Base-by-base conservation (phyloP, 2,329 filamentous ascomycete species). In the Nigrospora osmanthi region DNA sequence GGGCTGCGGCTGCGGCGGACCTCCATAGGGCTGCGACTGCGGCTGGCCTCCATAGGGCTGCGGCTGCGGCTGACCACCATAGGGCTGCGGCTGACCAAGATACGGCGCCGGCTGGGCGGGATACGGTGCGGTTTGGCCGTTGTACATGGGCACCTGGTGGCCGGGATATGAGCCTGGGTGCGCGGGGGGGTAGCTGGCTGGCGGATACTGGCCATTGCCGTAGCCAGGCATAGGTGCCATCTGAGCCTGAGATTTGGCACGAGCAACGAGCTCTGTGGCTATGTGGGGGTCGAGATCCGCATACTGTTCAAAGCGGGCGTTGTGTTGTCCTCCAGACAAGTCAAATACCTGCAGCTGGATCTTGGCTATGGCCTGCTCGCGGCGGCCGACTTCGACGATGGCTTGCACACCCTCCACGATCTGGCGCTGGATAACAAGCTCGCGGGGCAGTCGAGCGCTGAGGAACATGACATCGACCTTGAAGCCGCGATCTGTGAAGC, bases 331-430 rank as follows among this genome's bases (percentile, higher is more conserved):
- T 11, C 73, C 76, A 35, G 80, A 84, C 23, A 89, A 83, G 64
- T 95, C 86, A 58, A 96, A 96, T 6, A 95, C 79, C 55, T 91
- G 87, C 3, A 96, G 69, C 0, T 86, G 80, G 42, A 97, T 85
- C 59, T 84, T 89, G 51, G 82, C 81, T 2, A 76, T 76, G 32
- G 74, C 71, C 57, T 95, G 85, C 17, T 87, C 79, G 38, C 74
- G 71, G 42, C 80, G 72, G 48, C 86, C 82, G 13, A 97, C 75
- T 55, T 89, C 84, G 6, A 88, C 81, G 13, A 96, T 86, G 10
- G 86, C 91, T 42, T 87, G 77, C 1, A 96, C 91, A 15, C 93
- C 91, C 63, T 97, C 90, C 11, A 90, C 70, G 34, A 94, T 87
- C 60, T 95, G 89, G 43, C 87, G 78, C 53, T 88, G 83, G 43